Base-by-base conservation (phyloP, 768 basidiomycete species). In the Pisolithus orientalis region DNA sequence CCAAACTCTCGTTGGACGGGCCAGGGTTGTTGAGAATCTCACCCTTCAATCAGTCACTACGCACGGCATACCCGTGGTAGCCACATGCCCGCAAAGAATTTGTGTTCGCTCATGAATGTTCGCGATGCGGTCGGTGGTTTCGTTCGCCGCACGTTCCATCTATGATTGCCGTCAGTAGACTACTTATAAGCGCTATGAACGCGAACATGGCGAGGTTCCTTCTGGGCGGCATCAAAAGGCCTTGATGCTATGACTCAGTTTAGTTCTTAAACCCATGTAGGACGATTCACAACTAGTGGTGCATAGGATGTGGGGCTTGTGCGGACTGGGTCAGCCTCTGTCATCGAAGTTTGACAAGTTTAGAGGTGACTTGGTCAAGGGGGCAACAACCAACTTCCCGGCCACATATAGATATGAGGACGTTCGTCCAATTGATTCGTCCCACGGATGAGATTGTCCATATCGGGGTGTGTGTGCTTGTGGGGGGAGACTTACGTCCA, bases 61-160 rank as follows among this genome's bases (percentile, higher is more conserved):
- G 67, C 66, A 64, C 68, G 65, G 65, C 57, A 57, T 62, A 59
- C 49, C 62, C 65, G 58, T 69, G 66, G 59, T 57, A 54, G 52
- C 64, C 67, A 67, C 68, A 64, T 63, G 66, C 57, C 58, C 51
- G 46, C 57, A 45, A 28, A 34, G 57, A 60, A 62, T 65, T 66
- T 62, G 64, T 56, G 42, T 62, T 65, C 57, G 56, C 65, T 66
- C 65, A 60, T 55, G 58, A 53, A 47, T 44, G 56, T 58, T 58
- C 62, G 57, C 49, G 62, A 61, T 57, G 52, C 21, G 45, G 59
- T 51, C 40, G 48, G 54, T 52, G 56, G 52, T 51, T 65, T 53
- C 49, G 52, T 56, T 53, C 56, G 50, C 59, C 57, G 57, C 57
- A 59, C 52, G 63, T 61, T 61, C 40, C 43, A 54, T 51, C 60